Base-by-base conservation (phyloP, 1,284 basidiomycete genomes). In the Salmacisia buchloeana region DNA sequence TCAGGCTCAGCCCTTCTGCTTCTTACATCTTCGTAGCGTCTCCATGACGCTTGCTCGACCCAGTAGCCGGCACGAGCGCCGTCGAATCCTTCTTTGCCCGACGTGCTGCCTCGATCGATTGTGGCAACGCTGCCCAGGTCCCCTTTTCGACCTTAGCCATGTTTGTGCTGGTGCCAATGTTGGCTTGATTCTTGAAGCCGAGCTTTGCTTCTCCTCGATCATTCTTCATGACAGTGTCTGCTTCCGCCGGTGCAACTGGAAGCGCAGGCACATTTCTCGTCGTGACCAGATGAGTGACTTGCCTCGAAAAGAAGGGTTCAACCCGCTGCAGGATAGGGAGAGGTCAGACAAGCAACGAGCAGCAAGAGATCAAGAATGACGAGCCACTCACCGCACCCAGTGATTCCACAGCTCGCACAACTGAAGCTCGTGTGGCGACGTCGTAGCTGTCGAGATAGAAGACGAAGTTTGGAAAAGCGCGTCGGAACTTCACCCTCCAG, bases 381-480 rank as follows among this genome's bases (percentile, higher is more conserved):
- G 3, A 13, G 34, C 31, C 10, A 54, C 67, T 66, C 38, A 65
- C 65, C 21, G 71, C 76, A 52, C 75, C 76, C 10, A 79, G 69
- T 49, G 71, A 63, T 13, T 65, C 64, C 39, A 78, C 76, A 39
- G 67, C 60, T 4, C 35, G 34, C 43, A 64, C 69, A 27, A 73
- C 63, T 38, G 63, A 64, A 18, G 58, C 60, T 23, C 59, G 70
- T 2, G 62, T 71, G 35, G 59, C 41, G 15, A 66, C 64, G 36
- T 78, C 76, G 49, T 78, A 67, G 25, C 67, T 67, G 59, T 79
- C 77, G 29, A 79, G 72, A 54, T 79, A 75, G 38, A 79, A 78
- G 62, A 71, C 69, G 58, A 79, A 76, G 60, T 62, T 69, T 27
- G 76, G 75, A 35, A 79, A 79, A 9, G 71, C 76, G 2, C 67